Percentiles rank a stretch among this genome's conserved stretches.
These are phyloP conservation scores for Basipetospora chlamydospora DNA, from an alignment of 2,329 filamentous ascomycete species.

Conservation along the genomic window DNA sequence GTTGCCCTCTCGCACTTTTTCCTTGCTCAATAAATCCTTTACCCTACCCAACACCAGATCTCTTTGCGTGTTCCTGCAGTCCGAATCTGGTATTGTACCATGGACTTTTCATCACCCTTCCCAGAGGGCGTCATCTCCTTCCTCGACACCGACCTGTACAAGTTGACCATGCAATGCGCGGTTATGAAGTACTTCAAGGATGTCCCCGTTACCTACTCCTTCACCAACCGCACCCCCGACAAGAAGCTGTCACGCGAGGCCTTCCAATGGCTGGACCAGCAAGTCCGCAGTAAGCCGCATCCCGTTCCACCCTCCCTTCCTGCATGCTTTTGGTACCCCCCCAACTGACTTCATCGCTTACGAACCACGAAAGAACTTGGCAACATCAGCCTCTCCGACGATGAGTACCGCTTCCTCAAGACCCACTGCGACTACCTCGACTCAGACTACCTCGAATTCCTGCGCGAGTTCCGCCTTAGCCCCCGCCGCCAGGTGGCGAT, in stretches of 20 bases:
- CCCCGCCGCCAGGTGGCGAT: constrained; percentile 68
- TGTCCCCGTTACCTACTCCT: constrained; percentile 73
- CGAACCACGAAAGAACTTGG: constrained; percentile 48
- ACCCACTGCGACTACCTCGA: constrained; percentile 69
- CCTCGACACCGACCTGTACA: constrained; percentile 78
- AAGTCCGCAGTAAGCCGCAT: constrained; percentile 58
- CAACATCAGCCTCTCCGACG: constrained; percentile 61
- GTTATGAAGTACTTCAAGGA: constrained; percentile 85
- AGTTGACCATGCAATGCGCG: constrained; percentile 97
- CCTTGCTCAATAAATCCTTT: no score
- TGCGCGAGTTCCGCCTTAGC: constrained; percentile 66
- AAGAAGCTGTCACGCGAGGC: constrained; percentile 78
- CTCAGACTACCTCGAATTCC: constrained; percentile 62
- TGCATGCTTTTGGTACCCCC: no score
- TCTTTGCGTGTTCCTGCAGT: no score
- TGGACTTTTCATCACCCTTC: constrained; percentile 52
- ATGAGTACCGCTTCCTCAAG: constrained; percentile 69
- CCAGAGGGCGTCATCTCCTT: constrained; percentile 71
- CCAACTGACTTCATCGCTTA: not conserved
- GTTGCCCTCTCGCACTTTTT: no score
- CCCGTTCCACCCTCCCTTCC: no score
- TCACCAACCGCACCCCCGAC: constrained; percentile 88
- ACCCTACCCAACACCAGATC: no score
- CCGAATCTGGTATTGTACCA: no score
- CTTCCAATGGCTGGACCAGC: constrained; percentile 70